Conservation (phyloP, 768 basidiomycete genomes). For the Vararia minispora region DNA sequence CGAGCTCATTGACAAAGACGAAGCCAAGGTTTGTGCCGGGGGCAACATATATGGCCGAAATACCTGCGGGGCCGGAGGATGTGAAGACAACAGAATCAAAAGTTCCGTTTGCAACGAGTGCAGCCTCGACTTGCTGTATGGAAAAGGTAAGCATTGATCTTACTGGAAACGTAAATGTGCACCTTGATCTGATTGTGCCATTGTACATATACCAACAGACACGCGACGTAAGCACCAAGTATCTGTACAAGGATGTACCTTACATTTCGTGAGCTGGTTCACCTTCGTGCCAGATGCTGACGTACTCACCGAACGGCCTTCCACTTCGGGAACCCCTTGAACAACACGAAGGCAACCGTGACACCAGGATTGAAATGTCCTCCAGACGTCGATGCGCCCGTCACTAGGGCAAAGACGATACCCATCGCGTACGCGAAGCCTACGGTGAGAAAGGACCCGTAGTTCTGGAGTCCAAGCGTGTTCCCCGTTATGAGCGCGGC, state of each 20-base stretch:
- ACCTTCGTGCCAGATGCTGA: not conserved
- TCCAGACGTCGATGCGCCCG: conserved; percentile 24
- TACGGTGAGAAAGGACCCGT: conserved; percentile 23
- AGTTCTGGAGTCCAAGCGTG: conserved; percentile 11
- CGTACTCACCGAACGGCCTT: conserved; percentile 38
- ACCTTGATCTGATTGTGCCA: conserved; percentile 14
- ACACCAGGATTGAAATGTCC: conserved; percentile 44
- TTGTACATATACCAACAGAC: conserved; percentile 20
- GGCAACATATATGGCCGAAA: conserved; percentile 26
- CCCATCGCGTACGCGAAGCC: conserved; percentile 28
- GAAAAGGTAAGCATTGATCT: not conserved
- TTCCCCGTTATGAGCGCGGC: conserved; percentile 21
- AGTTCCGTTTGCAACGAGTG: conserved; percentile 18
- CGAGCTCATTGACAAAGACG: conserved; percentile 29
- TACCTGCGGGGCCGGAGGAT: conserved; percentile 24
- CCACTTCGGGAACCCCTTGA: conserved; percentile 40
- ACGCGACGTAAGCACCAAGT: conserved; percentile 21
- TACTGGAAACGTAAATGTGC: not conserved
- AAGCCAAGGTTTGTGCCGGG: conserved; percentile 22
- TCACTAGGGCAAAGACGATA: conserved; percentile 25
- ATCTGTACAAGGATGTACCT: conserved; percentile 24
- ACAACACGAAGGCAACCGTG: conserved; percentile 38
- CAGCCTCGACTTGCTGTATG: conserved; percentile 18
- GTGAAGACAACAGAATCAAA: conserved; percentile 25
- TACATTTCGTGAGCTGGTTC: not conserved